Evolutionary conservation across 2,329 filamentous ascomycete species (phyloP).

Genomic region (Fusarium albidum): DNA sequence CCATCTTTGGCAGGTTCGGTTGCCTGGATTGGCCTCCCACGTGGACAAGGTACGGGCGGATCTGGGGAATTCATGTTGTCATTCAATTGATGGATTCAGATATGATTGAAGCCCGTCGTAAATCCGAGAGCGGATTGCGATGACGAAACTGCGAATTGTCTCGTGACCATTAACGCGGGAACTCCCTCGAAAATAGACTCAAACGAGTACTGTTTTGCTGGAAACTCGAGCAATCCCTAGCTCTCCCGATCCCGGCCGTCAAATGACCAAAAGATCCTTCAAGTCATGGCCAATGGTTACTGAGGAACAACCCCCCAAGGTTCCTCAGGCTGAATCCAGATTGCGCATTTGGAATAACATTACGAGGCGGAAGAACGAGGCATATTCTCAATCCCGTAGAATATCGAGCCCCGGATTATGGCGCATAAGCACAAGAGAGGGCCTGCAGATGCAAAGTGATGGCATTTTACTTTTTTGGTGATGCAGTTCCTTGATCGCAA

Average conservation of each 20-base stretch:
- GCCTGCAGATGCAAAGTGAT: slow-evolving; percentile 19
- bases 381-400: slow-evolving; percentile 25
- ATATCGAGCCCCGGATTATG: slow-evolving; percentile 24
- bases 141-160: slow-evolving; percentile 2
- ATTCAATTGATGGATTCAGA: not conserved
- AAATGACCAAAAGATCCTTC: slow-evolving; percentile 24
- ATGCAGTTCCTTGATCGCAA: slow-evolving; percentile 20
- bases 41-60: not conserved
- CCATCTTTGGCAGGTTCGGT: too few species aligned
- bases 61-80: too few species aligned
- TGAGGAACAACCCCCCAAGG: slow-evolving; percentile 14
- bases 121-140: slow-evolving; percentile 9
- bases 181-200: not conserved
- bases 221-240: slow-evolving; percentile 7
- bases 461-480: slow-evolving; percentile 9
- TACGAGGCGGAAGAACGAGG: slow-evolving; percentile 17
- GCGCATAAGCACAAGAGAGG: slow-evolving; percentile 24
- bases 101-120: slow-evolving; percentile 7
- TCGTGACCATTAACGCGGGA: slow-evolving; percentile 5
- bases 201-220: slow-evolving; percentile 1
- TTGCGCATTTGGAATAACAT: slow-evolving; percentile 17
- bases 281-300: slow-evolving; percentile 10
- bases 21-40: too few species aligned
- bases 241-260: slow-evolving; percentile 11
- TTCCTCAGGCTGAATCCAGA: slow-evolving; percentile 18